Base-by-base conservation (phyloP, 179 eudicot genomes). In the Camellia oleifera region DNA sequence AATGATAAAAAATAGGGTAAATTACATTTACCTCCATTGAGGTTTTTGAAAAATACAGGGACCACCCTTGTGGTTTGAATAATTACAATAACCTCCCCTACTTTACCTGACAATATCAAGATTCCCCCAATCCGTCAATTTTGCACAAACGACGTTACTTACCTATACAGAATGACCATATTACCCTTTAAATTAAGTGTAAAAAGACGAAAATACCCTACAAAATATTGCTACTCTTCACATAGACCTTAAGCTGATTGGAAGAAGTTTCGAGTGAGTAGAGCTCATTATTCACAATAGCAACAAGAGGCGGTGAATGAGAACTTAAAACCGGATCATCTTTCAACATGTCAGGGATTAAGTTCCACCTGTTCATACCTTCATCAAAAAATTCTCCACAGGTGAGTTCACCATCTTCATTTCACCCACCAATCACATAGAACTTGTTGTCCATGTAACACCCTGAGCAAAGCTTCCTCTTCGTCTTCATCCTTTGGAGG, bases 401-500 rank as follows among this genome's bases (percentile, higher is more conserved):
- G 0, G 92, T 90, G 17, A 92, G 84, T 17, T 74, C 91, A 0
- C 90, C 89, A 0, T 77, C 79, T 11, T 86, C 86, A 40, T 84
- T 86, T 56, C 88, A 75, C 32, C 97, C 97, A 17, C 97, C 97
- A 10, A 92, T 79, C 26, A 92, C 97, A 69, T 89, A 90, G 44
- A 93, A 92, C 18, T 77, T 90, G 0, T 81, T 78, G 56, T 93
- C 97, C 94, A 93, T 90, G 89, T 83, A 93, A 42, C 85, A 84
- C 4, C 97, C 97, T 0, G 97, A 78, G 32, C 96, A 92, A 63
- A 90, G 79, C 77, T 86, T 84, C 80, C 97, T 85, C 84, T 46
- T 82, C 71, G 42, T 78, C 20, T 77, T 87, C 97, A 93, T 92
- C 81, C 71, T 82, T 0, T 96, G 93, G 7, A 93, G 92, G 0